These are phyloP conservation scores for Adiantum capillusveneris DNA, from an alignment of 75 land plant genomes.

Conservation along the genomic window DNA sequence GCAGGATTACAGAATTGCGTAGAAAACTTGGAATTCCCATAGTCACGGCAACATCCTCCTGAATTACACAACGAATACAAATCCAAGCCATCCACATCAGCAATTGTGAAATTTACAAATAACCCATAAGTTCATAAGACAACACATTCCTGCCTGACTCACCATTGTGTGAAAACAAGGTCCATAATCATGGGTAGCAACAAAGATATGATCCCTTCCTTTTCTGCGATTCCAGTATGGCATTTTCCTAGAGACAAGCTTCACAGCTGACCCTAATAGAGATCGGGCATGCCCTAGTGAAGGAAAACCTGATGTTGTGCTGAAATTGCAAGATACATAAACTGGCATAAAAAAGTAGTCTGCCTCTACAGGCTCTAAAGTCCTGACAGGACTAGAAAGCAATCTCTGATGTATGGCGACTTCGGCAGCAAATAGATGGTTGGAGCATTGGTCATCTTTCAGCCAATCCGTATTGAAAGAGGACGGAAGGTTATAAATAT, in stretches of 20 bases:
- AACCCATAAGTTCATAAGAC: no score
- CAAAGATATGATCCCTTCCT: conserved; percentile 84
- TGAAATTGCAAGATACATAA: conserved; percentile 92
- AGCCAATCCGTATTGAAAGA: conserved; percentile 82
- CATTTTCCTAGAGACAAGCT: conserved; percentile 37
- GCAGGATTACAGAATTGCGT: conserved; percentile 70
- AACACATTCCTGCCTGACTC: neutral
- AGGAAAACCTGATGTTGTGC: conserved; percentile 77
- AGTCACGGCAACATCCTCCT: conserved; percentile 60
- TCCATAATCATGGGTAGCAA: conserved; percentile 87
- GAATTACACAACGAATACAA: conserved; percentile 15
- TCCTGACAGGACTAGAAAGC: conserved; percentile 38
- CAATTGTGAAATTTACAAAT: neutral
- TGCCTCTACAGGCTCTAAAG: conserved; percentile 62
- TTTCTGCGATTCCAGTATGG: conserved; percentile 79
- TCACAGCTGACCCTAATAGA: conserved; percentile 53
- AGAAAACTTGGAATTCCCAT: conserved; percentile 68
- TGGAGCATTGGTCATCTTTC: conserved; percentile 49
- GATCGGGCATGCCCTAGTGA: conserved; percentile 60
- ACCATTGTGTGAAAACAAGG: conserved; percentile 96
- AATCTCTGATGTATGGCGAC: conserved; percentile 79
- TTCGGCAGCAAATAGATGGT: conserved; percentile 88
- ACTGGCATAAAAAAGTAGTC: conserved; percentile 95
- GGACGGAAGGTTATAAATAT: conserved; percentile 68
- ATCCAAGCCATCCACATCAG: neutral